phyloP scores from a whole-genome alignment of 768 basidiomycete genomes.

The Rhodocollybia butyracea region DNA sequence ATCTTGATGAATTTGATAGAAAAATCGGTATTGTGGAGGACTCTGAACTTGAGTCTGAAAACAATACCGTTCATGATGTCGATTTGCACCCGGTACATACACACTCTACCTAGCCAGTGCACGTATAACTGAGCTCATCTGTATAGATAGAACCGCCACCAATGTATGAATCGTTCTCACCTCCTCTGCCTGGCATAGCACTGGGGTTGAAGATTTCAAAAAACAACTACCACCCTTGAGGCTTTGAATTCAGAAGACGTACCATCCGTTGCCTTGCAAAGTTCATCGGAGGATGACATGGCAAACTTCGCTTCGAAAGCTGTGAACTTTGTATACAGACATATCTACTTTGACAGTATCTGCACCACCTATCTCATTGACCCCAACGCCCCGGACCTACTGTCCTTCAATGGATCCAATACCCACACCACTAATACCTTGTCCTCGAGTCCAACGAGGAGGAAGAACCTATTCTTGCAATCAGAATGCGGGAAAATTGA shows the following conservation, averaged over 20 bases:
- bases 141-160: background rate
- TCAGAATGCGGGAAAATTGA: background rate
- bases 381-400: background rate
- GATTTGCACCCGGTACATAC: background rate
- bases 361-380: background rate
- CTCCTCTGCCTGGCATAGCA: background rate
- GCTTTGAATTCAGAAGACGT: background rate
- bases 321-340: background rate
- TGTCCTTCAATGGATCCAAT: too few species aligned
- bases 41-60: background rate
- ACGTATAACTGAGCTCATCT: background rate
- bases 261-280: background rate
- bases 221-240: background rate
- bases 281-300: background rate
- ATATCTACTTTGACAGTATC: conserved; percentile 1
- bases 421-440: too few species aligned
- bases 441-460: too few species aligned
- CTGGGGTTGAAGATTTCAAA: background rate
- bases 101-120: background rate
- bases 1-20: background rate
- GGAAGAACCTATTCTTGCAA: background rate
- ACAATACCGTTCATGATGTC: background rate
- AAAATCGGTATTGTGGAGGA: too few species aligned
- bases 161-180: background rate
- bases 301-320: background rate